Conservation (phyloP, 139 green algal species). For the Gonium pectorale region DNA sequence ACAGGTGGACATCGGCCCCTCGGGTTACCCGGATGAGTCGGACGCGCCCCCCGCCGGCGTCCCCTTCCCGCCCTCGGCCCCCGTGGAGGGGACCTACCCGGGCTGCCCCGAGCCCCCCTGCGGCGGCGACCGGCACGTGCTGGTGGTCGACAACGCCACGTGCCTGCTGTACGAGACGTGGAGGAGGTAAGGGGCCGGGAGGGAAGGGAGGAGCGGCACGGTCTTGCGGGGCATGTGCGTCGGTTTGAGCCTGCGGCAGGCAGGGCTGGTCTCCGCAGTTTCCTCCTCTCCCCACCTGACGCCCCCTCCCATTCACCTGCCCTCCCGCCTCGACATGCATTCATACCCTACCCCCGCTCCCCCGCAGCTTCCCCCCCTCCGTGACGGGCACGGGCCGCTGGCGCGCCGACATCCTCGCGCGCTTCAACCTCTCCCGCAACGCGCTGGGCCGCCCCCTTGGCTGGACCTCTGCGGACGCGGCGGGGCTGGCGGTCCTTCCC, state of each 20-base stretch:
- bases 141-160: constrained; percentile 51
- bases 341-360: background rate
- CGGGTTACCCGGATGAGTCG: constrained; percentile 17
- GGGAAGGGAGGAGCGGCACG: background rate
- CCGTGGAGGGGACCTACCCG: constrained; percentile 45
- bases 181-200: background rate
- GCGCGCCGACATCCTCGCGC: constrained; percentile 19
- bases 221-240: background rate
- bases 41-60: background rate
- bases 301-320: background rate
- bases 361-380: background rate
- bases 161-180: constrained; percentile 56
- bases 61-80: constrained; percentile 36
- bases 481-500: constrained; percentile 46
- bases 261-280: background rate
- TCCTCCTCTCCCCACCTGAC: background rate
- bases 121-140: constrained; percentile 52
- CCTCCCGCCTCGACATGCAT: background rate
- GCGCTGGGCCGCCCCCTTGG: constrained; percentile 44
- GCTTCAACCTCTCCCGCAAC: constrained; percentile 35
- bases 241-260: background rate
- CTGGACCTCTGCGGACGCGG: constrained; percentile 57
- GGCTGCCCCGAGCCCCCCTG: constrained; percentile 38
- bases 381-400: constrained; percentile 20
- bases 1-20: constrained; percentile 2